Evolutionary conservation across 805 yeast genomes (phyloP).

Genomic region (Metschnikowia proteae): DNA sequence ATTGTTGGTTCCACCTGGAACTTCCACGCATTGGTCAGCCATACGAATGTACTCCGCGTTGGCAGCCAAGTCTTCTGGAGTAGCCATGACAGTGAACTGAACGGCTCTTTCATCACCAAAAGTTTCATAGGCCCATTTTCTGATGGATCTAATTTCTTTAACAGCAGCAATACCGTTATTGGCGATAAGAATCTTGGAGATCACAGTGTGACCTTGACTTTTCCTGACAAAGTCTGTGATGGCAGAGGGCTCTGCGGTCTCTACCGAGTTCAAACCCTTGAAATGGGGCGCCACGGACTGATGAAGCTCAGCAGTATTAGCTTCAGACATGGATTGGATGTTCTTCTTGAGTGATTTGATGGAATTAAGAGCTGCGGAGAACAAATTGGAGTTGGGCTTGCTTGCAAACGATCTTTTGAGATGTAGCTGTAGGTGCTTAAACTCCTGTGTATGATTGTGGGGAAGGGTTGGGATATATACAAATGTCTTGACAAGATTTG

Average conservation of each 20-base stretch:
- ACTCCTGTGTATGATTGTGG: not conserved
- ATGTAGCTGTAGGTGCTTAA: not conserved
- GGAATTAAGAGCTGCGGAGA: constrained; percentile 1
- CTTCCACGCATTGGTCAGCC: constrained; percentile 98
- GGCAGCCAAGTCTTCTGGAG: constrained; percentile 97
- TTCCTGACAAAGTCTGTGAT: constrained; percentile 80
- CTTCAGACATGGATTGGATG: constrained; percentile 15
- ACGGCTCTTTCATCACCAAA: constrained; percentile 93
- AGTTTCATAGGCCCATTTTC: constrained; percentile 99
- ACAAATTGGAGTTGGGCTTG: not conserved
- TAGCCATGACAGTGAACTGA: constrained; percentile 96
- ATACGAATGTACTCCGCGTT: constrained; percentile 97
- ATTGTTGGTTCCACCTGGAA: constrained; percentile 98
- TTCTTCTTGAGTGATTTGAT: not conserved
- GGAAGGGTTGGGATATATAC: constrained; percentile 3
- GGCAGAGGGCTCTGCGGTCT: constrained; percentile 68
- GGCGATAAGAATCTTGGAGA: constrained; percentile 84
- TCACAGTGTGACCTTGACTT: constrained; percentile 94
- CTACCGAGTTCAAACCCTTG: constrained; percentile 75
- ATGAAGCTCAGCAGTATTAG: constrained; percentile 18
- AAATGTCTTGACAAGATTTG: constrained; percentile 4
- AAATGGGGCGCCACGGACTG: constrained; percentile 63
- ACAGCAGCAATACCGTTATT: constrained; percentile 99
- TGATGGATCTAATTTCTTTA: constrained; percentile 92
- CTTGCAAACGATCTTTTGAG: constrained; percentile 1